Evolutionary conservation across 164 flowering plant genomes (phyloP).

Genomic region (Chloranthus sessilifolius): DNA sequence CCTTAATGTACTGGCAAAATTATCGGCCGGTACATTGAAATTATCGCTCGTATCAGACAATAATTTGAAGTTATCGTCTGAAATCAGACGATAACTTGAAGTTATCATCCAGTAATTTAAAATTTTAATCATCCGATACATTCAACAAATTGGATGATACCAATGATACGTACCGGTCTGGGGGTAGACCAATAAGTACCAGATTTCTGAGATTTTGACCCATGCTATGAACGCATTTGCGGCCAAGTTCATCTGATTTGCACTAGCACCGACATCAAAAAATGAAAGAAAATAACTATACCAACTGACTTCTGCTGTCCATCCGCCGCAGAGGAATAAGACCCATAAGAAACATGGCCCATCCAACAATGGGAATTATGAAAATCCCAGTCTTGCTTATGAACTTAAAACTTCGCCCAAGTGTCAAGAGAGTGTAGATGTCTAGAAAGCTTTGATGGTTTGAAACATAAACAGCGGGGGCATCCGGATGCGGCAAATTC

Average conservation of each 20-base stretch:
- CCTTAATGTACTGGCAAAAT: too few species aligned
- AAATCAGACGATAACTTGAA: too few species aligned
- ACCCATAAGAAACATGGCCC: constrained; percentile 94
- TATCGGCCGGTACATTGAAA: too few species aligned
- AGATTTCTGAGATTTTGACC: too few species aligned
- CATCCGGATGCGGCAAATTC: constrained; percentile 67
- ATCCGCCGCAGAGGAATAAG: constrained; percentile 79
- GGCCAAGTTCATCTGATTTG: too few species aligned
- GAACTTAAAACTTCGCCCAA: constrained; percentile 87
- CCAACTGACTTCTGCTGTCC: constrained; percentile 95
- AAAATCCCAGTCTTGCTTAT: constrained; percentile 89
- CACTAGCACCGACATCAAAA: neutral
- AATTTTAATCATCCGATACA: too few species aligned
- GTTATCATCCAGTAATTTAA: too few species aligned
- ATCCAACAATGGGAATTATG: constrained; percentile 75
- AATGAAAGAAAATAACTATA: constrained; percentile 21
- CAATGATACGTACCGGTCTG: constrained; percentile 3
- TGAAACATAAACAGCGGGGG: constrained; percentile 91
- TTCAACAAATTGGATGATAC: too few species aligned
- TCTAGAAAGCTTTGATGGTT: constrained; percentile 95
- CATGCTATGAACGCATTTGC: too few species aligned
- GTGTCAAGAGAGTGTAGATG: constrained; percentile 72
- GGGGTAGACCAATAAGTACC: too few species aligned
- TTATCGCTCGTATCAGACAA: too few species aligned
- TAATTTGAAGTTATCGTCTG: too few species aligned